These are phyloP conservation scores for Penicillium rolfsii DNA, from an alignment of 2,329 filamentous ascomycete genomes.

Conservation along the genomic window DNA sequence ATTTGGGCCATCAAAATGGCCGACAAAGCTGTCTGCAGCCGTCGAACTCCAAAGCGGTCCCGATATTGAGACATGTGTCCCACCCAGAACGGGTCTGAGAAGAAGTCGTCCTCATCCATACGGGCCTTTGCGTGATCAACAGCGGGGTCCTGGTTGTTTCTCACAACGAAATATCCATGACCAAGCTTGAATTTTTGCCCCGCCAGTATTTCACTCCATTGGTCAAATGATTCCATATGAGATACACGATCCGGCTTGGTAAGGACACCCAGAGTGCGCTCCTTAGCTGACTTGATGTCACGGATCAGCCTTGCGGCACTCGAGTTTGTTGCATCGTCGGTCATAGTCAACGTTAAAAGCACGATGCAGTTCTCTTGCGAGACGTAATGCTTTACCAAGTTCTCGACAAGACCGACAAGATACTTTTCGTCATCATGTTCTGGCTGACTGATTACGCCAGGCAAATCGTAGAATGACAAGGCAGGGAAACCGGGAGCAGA, in stretches of 20 bases:
- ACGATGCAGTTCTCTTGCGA: slow-evolving; percentile 71
- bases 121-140: slow-evolving; percentile 55
- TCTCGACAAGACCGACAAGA: slow-evolving; percentile 71
- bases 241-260: slow-evolving; percentile 81
- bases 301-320: slow-evolving; percentile 69
- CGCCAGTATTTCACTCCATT: slow-evolving; percentile 67
- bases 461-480: slow-evolving; percentile 82
- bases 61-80: slow-evolving; percentile 44
- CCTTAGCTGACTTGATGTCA: slow-evolving; percentile 55
- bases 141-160: slow-evolving; percentile 52
- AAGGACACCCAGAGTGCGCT: slow-evolving; percentile 72
- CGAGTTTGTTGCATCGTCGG: slow-evolving; percentile 75
- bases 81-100: slow-evolving; percentile 53
- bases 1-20: slow-evolving; percentile 54
- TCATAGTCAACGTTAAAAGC: slow-evolving; percentile 76
- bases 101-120: slow-evolving; percentile 55
- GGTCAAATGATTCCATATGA: slow-evolving; percentile 53
- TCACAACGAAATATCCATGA: slow-evolving; percentile 79
- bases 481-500: slow-evolving; percentile 71
- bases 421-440: slow-evolving; percentile 67
- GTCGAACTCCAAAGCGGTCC: slow-evolving; percentile 56
- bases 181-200: slow-evolving; percentile 66
- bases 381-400: slow-evolving; percentile 72
- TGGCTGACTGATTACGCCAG: slow-evolving; percentile 75
- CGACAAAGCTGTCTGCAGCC: slow-evolving; percentile 47